Percentiles rank a stretch among this genome's conserved stretches.
These are phyloP conservation scores for Mycosphaerella arachidis DNA, from an alignment of 2,329 filamentous ascomycete species.

Conservation along the genomic window DNA sequence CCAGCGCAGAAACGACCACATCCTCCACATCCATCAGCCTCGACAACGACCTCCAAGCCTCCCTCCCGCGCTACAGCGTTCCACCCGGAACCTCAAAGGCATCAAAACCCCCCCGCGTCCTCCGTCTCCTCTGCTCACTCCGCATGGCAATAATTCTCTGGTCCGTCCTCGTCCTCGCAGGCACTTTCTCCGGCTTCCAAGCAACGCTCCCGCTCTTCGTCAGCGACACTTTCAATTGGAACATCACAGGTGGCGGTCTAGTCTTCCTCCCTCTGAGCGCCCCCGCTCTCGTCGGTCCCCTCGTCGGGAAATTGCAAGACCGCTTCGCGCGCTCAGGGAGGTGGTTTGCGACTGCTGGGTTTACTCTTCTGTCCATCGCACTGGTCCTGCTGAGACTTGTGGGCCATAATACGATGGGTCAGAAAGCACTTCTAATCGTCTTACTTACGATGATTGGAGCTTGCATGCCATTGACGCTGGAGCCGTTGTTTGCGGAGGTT, in stretches of 20 bases:
- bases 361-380: constrained; percentile 10
- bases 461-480: constrained; percentile 17
- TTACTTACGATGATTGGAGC: constrained; percentile 18
- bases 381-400: constrained; percentile 19
- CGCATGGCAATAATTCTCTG: constrained; percentile 22
- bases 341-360: constrained; percentile 18
- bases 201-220: constrained; percentile 20
- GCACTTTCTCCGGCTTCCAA: constrained; percentile 20
- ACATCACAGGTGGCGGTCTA: constrained; percentile 18
- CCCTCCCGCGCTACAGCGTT: not conserved
- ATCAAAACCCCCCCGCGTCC: constrained; percentile 11
- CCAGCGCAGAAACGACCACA: not conserved
- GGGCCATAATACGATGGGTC: constrained; percentile 5
- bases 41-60: not conserved
- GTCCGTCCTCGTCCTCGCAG: constrained; percentile 19
- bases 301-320: constrained; percentile 20
- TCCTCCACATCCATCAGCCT: not conserved
- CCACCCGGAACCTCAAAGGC: not conserved
- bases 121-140: constrained; percentile 16
- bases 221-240: constrained; percentile 19
- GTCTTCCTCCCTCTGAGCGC: constrained; percentile 23
- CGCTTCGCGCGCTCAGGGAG: constrained; percentile 12
- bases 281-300: constrained; percentile 21
- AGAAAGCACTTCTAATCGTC: constrained; percentile 18
- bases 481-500: constrained; percentile 23